Percentiles rank a stretch among this genome's conserved stretches.
Evolutionary conservation across 768 basidiomycete species (phyloP).

Genomic region (Tricholoma bakamatsutake): DNA sequence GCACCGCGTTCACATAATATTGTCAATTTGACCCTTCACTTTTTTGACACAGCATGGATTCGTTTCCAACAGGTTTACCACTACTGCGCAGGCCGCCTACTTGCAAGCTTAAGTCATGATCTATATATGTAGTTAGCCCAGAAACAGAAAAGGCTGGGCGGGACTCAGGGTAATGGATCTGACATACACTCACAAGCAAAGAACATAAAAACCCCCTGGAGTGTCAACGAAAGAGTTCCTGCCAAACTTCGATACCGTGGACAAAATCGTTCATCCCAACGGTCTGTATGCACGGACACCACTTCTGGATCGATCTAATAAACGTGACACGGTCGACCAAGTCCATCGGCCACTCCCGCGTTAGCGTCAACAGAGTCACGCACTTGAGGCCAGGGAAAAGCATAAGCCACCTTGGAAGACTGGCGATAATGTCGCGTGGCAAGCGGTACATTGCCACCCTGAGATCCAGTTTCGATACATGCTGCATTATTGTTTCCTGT

Average conservation of each 20-base stretch:
- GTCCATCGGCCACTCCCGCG: slow-evolving; percentile 8
- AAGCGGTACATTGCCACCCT: slow-evolving; percentile 18
- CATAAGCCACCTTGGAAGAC: slow-evolving; percentile 17
- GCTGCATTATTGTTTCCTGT: not conserved
- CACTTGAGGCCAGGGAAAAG: slow-evolving; percentile 13
- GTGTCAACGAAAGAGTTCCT: not conserved
- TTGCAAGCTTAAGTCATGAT: too few species aligned
- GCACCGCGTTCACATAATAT: too few species aligned
- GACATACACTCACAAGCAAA: too few species aligned
- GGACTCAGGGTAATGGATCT: too few species aligned
- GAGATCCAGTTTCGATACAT: slow-evolving; percentile 16
- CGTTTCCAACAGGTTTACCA: too few species aligned
- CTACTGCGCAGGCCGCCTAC: too few species aligned
- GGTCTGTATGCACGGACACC: slow-evolving; percentile 2
- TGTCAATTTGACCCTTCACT: too few species aligned
- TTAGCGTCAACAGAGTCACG: slow-evolving; percentile 11
- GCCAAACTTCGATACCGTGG: slow-evolving; percentile 3
- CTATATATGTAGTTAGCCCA: too few species aligned
- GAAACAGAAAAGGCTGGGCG: too few species aligned
- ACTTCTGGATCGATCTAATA: slow-evolving; percentile 2
- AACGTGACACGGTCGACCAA: slow-evolving; percentile 1
- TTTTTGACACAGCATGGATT: too few species aligned
- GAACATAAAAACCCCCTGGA: too few species aligned
- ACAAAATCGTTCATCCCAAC: slow-evolving; percentile 8
- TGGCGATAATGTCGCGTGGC: slow-evolving; percentile 9